Evolutionary conservation across 768 basidiomycete genomes (phyloP).

Genomic region (Pulveroboletus sp.): DNA sequence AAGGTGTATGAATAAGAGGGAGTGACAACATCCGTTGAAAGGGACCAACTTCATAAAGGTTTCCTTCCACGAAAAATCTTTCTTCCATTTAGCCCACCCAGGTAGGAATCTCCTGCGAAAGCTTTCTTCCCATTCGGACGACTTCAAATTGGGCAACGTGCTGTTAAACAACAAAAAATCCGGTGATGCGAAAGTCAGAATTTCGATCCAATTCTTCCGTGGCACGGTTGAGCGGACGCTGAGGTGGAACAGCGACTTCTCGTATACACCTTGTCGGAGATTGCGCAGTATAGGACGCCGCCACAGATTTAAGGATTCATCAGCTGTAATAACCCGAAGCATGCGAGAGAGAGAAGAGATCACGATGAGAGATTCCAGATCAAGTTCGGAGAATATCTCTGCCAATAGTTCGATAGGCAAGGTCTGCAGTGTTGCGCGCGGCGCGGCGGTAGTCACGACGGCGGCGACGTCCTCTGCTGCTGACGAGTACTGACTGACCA

Average conservation of each 20-base stretch:
- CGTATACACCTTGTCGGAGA: constrained; percentile 47
- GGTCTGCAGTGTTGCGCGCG: constrained; percentile 34
- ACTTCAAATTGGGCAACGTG: constrained; percentile 64
- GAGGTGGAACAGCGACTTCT: constrained; percentile 52
- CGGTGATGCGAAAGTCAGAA: constrained; percentile 60
- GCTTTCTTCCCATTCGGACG: constrained; percentile 72
- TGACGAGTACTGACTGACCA: constrained; percentile 1
- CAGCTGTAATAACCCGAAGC: constrained; percentile 56
- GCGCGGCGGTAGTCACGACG: not conserved
- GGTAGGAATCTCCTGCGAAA: constrained; percentile 72
- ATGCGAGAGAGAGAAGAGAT: constrained; percentile 61
- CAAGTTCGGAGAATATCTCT: constrained; percentile 67
- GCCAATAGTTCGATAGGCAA: constrained; percentile 79
- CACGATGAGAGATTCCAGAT: constrained; percentile 56
- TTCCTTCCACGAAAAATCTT: constrained; percentile 60
- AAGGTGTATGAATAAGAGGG: constrained; percentile 5
- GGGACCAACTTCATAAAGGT: constrained; percentile 60
- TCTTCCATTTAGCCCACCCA: constrained; percentile 72
- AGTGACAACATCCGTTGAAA: constrained; percentile 2
- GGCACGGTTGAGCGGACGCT: constrained; percentile 65
- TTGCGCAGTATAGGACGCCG: constrained; percentile 63
- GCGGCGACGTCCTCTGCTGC: not conserved
- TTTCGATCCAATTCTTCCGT: constrained; percentile 77
- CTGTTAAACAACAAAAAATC: constrained; percentile 65
- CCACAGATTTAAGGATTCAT: constrained; percentile 73